A percentile compares a stretch with the other conserved stretches of the same genome.
Conservation (phyloP, 2,329 filamentous ascomycete species). For the Parascedosporium putredinis region DNA sequence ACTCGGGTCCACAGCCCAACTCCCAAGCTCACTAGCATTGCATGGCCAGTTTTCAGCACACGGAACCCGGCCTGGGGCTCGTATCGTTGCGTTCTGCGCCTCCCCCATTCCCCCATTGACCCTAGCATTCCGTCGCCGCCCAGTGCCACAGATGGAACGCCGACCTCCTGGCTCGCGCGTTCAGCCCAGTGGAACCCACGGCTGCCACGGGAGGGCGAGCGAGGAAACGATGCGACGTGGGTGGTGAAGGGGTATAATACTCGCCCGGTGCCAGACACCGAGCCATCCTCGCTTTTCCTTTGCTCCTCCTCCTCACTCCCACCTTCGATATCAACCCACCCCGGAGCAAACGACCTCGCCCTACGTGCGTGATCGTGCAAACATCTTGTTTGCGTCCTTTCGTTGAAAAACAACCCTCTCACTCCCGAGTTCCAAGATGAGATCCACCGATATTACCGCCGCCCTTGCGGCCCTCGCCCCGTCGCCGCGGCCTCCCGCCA, state of each 20-base stretch:
- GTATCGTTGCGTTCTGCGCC: not conserved
- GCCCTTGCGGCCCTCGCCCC: constrained; percentile 16
- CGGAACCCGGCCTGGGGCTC: not conserved
- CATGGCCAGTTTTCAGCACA: not conserved
- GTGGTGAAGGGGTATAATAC: no score
- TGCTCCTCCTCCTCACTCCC: constrained; percentile 5
- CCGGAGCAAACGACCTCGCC: not conserved
- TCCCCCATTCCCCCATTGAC: not conserved
- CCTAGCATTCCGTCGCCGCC: no score
- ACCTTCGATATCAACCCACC: constrained; percentile 1
- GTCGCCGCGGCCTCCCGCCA: constrained; percentile 16
- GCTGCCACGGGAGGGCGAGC: not conserved
- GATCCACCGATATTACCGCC: constrained; percentile 4
- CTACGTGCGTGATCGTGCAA: constrained; percentile 10
- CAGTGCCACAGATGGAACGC: not conserved
- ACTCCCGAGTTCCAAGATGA: constrained; percentile 5
- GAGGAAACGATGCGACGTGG: no score
- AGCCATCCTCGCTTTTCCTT: constrained; percentile 1
- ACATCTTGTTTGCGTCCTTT: constrained; percentile 17
- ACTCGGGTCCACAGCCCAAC: no score
- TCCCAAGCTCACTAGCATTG: not conserved
- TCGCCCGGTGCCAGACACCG: not conserved
- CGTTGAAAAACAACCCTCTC: constrained; percentile 4
- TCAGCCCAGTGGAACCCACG: not conserved
- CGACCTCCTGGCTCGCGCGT: not conserved